Base-by-base conservation (phyloP, 169 alveolate species). In the Cryptosporidium tyzzeri region DNA sequence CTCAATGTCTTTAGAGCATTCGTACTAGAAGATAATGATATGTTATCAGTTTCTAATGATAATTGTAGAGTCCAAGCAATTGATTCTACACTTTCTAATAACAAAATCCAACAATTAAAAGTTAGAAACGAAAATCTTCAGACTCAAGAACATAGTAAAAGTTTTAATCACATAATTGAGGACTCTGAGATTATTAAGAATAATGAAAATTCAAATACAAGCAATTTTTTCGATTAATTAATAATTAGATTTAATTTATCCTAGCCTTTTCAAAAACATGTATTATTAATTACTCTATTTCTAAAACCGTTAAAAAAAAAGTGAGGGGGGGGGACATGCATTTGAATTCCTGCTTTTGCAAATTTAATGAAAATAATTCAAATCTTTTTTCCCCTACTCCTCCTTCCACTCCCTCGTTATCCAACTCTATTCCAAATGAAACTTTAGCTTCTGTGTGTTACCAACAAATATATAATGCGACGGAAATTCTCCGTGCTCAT, bases 401-500 rank as follows among this genome's bases (percentile, higher is more conserved):
- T 4, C n/a, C 3, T 0, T 23, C 26, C 0, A 23, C 23, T 48
- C 55, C 21, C 16, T 4, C 4, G 18, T 16, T 48, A 3, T 48
- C 5, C 21, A 14, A 2, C 3, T 48, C 29, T 51, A 80, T 4
- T 80, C 89, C 29, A 80, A 53, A 29, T 80, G 89, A 33, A 59
- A 80, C 31, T 65, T 80, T 2, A 80, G 23, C 16, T 80, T 80
- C 41, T 80, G 89, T 21, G 51, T 65, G 53, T 80, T 80, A 12
- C 89, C 89, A 12, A 80, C 44, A 44, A 80, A 23, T 18, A 80
- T 80, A 48, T 80, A 80, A 59, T 80, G 89, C 3, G 89, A 80
- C 16, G 89, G 89, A 62, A 80, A 80, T 50, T 80, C 89, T 26
- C 89, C 89, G 8, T 80, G 80, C 53, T 80, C 89, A 61, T 59